Conservation (phyloP, 2,329 filamentous ascomycete genomes). For the Microsporum canis region DNA sequence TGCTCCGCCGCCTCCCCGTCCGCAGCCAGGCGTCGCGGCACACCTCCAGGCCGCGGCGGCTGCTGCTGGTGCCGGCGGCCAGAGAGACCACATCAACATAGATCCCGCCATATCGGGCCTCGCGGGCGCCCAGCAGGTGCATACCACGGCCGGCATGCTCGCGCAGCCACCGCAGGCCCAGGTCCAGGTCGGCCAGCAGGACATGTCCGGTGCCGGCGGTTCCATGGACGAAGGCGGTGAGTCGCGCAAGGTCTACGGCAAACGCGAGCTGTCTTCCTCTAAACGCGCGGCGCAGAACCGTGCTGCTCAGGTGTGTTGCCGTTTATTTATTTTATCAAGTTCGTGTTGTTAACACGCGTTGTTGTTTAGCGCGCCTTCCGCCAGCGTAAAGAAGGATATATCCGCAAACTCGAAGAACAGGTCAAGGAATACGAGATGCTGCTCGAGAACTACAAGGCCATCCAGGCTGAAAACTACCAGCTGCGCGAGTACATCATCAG, state of each 20-base stretch:
- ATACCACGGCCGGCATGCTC: conserved; percentile 11
- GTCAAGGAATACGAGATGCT: conserved; percentile 69
- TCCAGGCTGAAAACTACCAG: conserved; percentile 81
- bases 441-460: conserved; percentile 63
- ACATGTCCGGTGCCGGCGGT: not conserved
- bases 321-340: conserved; percentile 3
- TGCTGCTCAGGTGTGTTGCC: conserved; percentile 71
- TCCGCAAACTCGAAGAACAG: conserved; percentile 92
- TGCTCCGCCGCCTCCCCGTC: conserved; percentile 35
- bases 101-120: conserved; percentile 47
- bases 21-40: conserved; percentile 33
- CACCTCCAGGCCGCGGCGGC: conserved; percentile 26
- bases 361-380: conserved; percentile 73
- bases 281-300: conserved; percentile 95
- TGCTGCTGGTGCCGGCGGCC: conserved; percentile 20
- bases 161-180: conserved; percentile 12
- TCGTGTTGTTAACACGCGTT: not conserved
- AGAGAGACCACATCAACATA: conserved; percentile 43
- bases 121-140: not conserved
- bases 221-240: conserved; percentile 35
- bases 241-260: conserved; percentile 58
- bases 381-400: conserved; percentile 94
- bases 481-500: conserved; percentile 87
- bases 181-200: conserved; percentile 1
- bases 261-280: conserved; percentile 84